Evolutionary conservation across 164 flowering plant genomes (phyloP).

Genomic region (Annona cherimola): DNA sequence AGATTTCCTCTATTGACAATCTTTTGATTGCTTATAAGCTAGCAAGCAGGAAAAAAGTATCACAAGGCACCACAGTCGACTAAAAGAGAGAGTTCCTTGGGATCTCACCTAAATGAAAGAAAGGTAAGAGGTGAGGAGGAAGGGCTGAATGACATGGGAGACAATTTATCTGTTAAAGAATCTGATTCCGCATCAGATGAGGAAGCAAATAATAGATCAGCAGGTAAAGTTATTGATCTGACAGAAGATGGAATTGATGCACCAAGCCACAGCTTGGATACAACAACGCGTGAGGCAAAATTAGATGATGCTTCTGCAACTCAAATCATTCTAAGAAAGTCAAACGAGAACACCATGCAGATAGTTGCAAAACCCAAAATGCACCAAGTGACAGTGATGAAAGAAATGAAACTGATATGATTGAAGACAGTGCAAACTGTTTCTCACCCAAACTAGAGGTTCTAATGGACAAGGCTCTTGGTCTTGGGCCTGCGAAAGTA

Average conservation of each 20-base stretch:
- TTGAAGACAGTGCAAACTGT: slow-evolving; percentile 21
- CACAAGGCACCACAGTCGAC: too few relatives aligned
- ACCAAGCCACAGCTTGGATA: slow-evolving; percentile 11
- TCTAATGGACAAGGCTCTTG: slow-evolving; percentile 87
- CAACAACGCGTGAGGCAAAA: slow-evolving; percentile 10
- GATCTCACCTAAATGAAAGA: slow-evolving; percentile 92
- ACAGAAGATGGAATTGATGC: slow-evolving; percentile 12
- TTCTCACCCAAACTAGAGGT: slow-evolving; percentile 61
- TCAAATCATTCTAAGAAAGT: too few relatives aligned
- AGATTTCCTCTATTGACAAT: too few relatives aligned
- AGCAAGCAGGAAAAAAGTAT: too few relatives aligned
- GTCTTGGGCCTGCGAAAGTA: slow-evolving; percentile 58
- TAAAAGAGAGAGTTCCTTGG: slow-evolving; percentile 96
- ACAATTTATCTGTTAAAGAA: slow-evolving; percentile 34
- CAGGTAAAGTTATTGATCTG: slow-evolving; percentile 18
- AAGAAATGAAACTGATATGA: slow-evolving; percentile 15
- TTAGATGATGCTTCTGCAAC: slow-evolving; percentile 16
- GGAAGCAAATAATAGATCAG: too few relatives aligned
- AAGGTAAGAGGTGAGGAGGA: slow-evolving; percentile 96
- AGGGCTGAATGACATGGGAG: slow-evolving; percentile 43
- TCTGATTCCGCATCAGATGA: slow-evolving; percentile 57
- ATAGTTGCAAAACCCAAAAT: slow-evolving; percentile 16
- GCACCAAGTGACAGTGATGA: slow-evolving; percentile 4
- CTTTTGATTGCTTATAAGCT: too few relatives aligned
- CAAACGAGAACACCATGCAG: too few relatives aligned